Evolutionary conservation across 2,329 filamentous ascomycete genomes (phyloP).

Genomic region (Pyricularia pennisetigena): DNA sequence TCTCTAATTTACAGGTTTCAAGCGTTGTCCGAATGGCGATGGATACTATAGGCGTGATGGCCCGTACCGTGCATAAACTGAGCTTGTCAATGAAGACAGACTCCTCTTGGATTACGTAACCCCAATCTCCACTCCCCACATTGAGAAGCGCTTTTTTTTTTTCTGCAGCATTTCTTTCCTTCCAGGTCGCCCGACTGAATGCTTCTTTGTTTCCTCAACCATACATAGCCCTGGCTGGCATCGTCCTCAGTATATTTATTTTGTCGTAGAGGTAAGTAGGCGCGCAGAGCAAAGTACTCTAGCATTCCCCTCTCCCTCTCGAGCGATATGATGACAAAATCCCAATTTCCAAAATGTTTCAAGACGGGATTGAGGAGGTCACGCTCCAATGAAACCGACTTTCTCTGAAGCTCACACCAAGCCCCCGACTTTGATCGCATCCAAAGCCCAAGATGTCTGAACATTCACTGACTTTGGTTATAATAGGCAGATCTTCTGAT

Average conservation of each 20-base stretch:
- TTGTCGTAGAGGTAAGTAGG: background rate
- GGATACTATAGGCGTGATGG: too few species aligned
- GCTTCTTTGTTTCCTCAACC: background rate
- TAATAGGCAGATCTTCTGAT: too few species aligned
- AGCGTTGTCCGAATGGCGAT: too few species aligned
- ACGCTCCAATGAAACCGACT: constrained; percentile 20
- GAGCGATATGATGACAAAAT: constrained; percentile 13
- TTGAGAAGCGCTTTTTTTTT: background rate
- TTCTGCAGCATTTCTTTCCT: background rate
- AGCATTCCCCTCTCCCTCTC: too few species aligned
- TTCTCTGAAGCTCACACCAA: constrained; percentile 4
- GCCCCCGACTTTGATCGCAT: background rate
- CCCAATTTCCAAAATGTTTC: constrained; percentile 22
- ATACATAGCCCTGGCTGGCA: too few species aligned
- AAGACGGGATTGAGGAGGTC: constrained; percentile 26
- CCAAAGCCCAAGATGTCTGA: background rate
- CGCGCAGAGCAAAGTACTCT: too few species aligned
- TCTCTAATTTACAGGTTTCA: too few species aligned
- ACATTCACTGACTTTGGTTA: background rate
- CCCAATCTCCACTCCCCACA: background rate
- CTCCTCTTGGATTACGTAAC: background rate
- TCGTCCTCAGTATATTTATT: background rate
- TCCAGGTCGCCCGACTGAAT: background rate
- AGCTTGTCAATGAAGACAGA: too few species aligned
- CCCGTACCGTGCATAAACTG: too few species aligned